Evolutionary conservation across 2,329 filamentous ascomycete species (phyloP).

Genomic region (Epichloe baconii): DNA sequence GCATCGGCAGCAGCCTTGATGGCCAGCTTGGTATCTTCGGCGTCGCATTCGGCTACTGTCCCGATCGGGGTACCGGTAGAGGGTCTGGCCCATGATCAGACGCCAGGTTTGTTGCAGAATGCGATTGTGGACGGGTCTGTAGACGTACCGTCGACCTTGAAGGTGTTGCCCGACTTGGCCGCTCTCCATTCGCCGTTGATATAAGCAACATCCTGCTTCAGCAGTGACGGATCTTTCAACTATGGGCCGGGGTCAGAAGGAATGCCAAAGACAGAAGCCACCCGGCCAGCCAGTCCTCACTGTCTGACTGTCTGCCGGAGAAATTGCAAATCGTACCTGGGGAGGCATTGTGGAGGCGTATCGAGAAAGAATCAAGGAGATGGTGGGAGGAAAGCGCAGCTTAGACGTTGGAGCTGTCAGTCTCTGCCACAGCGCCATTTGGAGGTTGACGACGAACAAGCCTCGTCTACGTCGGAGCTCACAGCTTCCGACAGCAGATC

Average conservation of each 20-base stretch:
- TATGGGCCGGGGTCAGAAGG: constrained; percentile 18
- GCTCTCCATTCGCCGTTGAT: constrained; percentile 88
- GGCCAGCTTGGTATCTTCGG: constrained; percentile 63
- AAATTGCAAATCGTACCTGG: constrained; percentile 19
- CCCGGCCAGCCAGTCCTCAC: neutral
- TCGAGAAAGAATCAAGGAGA: constrained; percentile 18
- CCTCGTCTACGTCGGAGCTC: neutral
- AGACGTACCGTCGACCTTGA: constrained; percentile 59
- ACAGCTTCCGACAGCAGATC: neutral
- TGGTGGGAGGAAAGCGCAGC: constrained; percentile 17
- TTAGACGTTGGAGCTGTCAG: constrained; percentile 15
- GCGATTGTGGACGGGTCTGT: neutral
- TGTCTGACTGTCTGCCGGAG: neutral
- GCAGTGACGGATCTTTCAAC: constrained; percentile 67
- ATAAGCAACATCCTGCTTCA: constrained; percentile 72
- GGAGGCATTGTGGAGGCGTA: constrained; percentile 35
- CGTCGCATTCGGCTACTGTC: constrained; percentile 71
- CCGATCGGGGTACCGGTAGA: constrained; percentile 71
- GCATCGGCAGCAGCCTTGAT: constrained; percentile 74
- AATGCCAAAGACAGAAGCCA: neutral
- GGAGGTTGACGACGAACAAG: neutral
- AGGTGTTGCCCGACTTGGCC: constrained; percentile 79
- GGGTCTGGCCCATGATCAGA: constrained; percentile 36
- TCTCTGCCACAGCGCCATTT: constrained; percentile 20
- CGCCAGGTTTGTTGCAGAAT: no score